Conservation (phyloP, 2,329 filamentous ascomycete genomes). For the Dendryphion nanum region DNA sequence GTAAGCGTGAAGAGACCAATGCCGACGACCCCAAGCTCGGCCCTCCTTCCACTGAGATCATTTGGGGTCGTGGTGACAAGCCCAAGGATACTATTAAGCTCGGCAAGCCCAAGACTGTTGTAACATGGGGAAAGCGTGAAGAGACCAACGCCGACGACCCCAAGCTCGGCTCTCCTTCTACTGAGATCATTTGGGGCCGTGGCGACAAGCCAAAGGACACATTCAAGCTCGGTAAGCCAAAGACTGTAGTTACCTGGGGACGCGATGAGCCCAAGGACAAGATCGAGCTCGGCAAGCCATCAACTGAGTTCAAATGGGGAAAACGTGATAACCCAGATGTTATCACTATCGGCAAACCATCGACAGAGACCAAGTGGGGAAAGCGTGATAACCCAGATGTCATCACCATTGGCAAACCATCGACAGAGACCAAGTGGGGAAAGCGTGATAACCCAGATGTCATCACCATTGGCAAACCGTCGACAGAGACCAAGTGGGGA, state of each 20-base stretch:
- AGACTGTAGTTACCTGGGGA: conserved; percentile 17
- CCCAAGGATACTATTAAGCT: conserved; percentile 4
- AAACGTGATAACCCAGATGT: conserved; percentile 4
- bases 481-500: conserved; percentile 3
- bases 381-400: conserved; percentile 5
- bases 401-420: conserved; percentile 7
- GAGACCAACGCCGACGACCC: neutral
- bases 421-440: conserved; percentile 5
- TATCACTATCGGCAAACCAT: conserved; percentile 1
- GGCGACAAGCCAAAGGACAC: conserved; percentile 2
- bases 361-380: conserved; percentile 2
- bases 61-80: conserved; percentile 10
- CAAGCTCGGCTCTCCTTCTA: conserved; percentile 13
- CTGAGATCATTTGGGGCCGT: conserved; percentile 15
- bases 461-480: conserved; percentile 3
- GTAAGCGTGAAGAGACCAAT: conserved; percentile 3
- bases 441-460: conserved; percentile 6
- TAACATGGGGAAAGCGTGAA: conserved; percentile 9
- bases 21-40: conserved; percentile 9
- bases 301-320: conserved; percentile 14
- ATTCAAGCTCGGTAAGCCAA: conserved; percentile 14
- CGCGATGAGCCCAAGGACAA: conserved; percentile 4
- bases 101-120: conserved; percentile 3
- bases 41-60: conserved; percentile 14
- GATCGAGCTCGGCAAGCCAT: conserved; percentile 15